phyloP scores from a whole-genome alignment of 2,329 filamentous ascomycete genomes.

The Verticillium dahliae region DNA sequence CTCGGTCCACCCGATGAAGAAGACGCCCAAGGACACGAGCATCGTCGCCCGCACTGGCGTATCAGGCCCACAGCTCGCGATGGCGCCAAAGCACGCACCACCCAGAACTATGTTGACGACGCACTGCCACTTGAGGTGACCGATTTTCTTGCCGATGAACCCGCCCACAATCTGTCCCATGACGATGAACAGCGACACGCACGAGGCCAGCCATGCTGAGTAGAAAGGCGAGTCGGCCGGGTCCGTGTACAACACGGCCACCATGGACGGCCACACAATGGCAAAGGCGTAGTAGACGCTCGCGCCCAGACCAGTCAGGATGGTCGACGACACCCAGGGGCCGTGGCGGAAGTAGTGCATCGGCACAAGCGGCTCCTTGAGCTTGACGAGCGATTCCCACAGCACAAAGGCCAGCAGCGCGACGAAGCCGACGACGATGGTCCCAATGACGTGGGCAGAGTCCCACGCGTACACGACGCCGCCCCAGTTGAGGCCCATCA shows the following conservation, averaged over 20 bases:
- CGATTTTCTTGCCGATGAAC: conserved; percentile 17
- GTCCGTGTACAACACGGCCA: conserved; percentile 22
- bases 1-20: conserved; percentile 28
- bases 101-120: conserved; percentile 19
- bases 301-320: conserved; percentile 26
- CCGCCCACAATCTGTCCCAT: conserved; percentile 19
- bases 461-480: conserved; percentile 24
- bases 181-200: conserved; percentile 20
- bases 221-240: conserved; percentile 11
- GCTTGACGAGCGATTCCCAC: conserved; percentile 18
- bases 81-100: conserved; percentile 21
- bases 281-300: conserved; percentile 29
- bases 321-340: conserved; percentile 21
- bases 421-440: conserved; percentile 19
- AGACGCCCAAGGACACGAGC: conserved; percentile 22
- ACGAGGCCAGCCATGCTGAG: conserved; percentile 17
- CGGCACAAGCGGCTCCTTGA: conserved; percentile 27
- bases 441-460: conserved; percentile 20
- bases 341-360: conserved; percentile 26
- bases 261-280: conserved; percentile 28
- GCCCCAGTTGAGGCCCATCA: conserved; percentile 24
- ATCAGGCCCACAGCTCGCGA: conserved; percentile 20
- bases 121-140: conserved; percentile 24
- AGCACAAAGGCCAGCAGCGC: conserved; percentile 16
- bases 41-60: conserved; percentile 17